Base-by-base conservation (phyloP, 805 yeast species). In the Monosporozyma siamensis region DNA sequence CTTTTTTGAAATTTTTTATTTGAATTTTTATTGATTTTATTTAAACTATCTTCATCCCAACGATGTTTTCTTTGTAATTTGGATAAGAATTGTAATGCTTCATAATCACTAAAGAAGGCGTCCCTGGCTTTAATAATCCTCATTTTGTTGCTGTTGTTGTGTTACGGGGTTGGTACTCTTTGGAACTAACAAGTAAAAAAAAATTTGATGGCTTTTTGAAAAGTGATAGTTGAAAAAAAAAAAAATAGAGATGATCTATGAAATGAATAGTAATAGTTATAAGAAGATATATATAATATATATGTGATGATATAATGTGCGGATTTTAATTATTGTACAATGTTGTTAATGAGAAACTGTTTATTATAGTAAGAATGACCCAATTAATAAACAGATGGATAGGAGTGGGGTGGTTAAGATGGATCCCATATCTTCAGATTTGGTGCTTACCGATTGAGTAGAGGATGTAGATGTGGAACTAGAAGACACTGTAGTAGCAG, bases 41-140 rank as follows among this genome's bases (percentile, higher is more conserved):
- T 39, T 21, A 38, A 39, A 12, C 46, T 49, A 8, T 48, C 51
- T 6, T 50, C 56, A 36, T 57, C 60, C 71, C 71, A 66, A 35
- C 56, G 49, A 47, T 66, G 62, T 31, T 55, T 51, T 24, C 51
- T 48, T 53, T 73, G 70, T 31, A 74, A 52, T 36, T 66, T 71
- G 6, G 65, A 54, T 45, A 78, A 55, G 47, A 75, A 78, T 43
- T 71, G 68, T 18, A 59, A 56, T 2, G 75, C 79, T 55, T 78
- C 84, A 48, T 66, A 77, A 55, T 77, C 78, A 45, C 79, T 72
- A 36, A 78, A 57, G 45, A 76, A 72, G 37, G 75, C 70, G 40
- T 73, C 77, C 48, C 81, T 67, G 38, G 67, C 70, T 22, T 61
- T 58, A 24, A 72, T 59, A 3, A 73, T 65, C 58, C 69, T 64